Evolutionary conservation across 306 rosid species (phyloP).

Genomic region (Adenanthera pavonina): DNA sequence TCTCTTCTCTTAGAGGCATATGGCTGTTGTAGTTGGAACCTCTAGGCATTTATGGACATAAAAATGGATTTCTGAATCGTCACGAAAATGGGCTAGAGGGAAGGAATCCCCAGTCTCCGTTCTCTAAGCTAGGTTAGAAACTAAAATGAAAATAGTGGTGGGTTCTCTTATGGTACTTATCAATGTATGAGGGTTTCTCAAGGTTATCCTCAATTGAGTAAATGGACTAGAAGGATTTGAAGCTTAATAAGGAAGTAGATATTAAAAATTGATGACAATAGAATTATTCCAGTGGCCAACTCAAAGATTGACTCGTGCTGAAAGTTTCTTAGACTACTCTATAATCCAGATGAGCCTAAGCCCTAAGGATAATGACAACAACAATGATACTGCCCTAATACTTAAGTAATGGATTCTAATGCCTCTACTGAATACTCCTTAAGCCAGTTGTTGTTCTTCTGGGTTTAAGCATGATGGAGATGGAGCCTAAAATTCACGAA

Average conservation of each 20-base stretch:
- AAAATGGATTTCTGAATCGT: background rate
- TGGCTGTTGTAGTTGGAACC: background rate
- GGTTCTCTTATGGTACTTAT: background rate
- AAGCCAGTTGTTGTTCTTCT: background rate
- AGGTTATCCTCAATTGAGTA: background rate
- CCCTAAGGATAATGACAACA: background rate
- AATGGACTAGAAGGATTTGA: background rate
- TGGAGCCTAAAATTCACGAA: background rate
- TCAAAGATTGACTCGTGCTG: background rate
- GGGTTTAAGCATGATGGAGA: background rate
- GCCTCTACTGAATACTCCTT: conserved; percentile 8
- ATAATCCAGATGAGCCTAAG: background rate
- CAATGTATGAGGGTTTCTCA: background rate
- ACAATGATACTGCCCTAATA: background rate
- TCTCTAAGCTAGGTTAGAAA: background rate
- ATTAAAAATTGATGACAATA: background rate
- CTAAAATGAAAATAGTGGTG: background rate
- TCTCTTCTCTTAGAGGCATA: background rate
- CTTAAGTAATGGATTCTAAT: background rate
- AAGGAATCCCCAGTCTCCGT: background rate
- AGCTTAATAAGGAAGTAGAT: background rate
- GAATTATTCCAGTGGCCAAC: background rate
- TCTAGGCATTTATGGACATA: background rate
- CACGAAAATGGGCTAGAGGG: background rate
- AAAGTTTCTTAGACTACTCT: background rate